These are phyloP conservation scores for Pseudogymnoascus sp. DNA, from an alignment of 2,329 filamentous ascomycete species.

Conservation along the genomic window DNA sequence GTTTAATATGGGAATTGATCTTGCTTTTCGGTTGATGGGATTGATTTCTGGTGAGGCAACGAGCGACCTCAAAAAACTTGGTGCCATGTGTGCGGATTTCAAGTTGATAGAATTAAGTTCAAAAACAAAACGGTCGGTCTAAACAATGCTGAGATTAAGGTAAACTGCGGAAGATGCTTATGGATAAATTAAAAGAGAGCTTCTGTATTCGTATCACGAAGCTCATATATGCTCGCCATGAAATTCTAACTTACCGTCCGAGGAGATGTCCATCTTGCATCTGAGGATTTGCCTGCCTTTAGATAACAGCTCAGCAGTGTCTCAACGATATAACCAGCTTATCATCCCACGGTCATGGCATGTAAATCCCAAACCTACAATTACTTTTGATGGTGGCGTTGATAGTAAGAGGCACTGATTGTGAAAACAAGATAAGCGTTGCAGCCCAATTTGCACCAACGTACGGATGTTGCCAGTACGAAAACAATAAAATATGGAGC, in stretches of 20 bases:
- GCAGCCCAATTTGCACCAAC: background rate
- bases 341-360: background rate
- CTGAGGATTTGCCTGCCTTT: background rate
- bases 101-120: background rate
- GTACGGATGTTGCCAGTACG: background rate
- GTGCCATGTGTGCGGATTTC: background rate
- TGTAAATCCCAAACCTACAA: background rate
- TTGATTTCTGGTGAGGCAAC: slow-evolving; percentile 49
- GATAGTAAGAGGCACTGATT: background rate
- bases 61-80: background rate
- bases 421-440: background rate
- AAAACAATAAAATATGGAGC: background rate
- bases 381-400: background rate
- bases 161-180: background rate
- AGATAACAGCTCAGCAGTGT: background rate
- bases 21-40: slow-evolving; percentile 76
- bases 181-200: background rate
- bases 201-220: background rate
- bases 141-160: background rate
- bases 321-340: background rate
- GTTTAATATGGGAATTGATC: slow-evolving; percentile 72
- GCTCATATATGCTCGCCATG: background rate
- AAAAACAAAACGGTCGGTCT: background rate
- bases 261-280: background rate
- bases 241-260: background rate